Evolutionary conservation across 2,329 filamentous ascomycete genomes (phyloP).

Genomic region (Calonectria multiphialidica): DNA sequence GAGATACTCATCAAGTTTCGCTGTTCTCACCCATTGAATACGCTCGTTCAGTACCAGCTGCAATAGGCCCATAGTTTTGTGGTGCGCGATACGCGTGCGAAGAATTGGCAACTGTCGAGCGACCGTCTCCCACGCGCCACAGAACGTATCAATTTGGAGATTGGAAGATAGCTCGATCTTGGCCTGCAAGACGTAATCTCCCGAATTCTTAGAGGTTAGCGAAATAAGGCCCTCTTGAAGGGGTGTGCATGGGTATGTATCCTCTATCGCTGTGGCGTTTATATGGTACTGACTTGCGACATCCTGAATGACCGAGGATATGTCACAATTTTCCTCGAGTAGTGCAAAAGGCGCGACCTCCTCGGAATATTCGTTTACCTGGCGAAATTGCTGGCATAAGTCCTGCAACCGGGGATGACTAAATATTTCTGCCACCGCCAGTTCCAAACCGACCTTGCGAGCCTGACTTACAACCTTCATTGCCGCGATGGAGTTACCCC

Average conservation of each 20-base stretch:
- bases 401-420: not conserved
- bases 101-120: conserved; percentile 46
- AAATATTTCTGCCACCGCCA: conserved; percentile 31
- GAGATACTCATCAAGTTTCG: not conserved
- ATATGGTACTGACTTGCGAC: not conserved
- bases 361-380: no score
- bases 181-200: conserved; percentile 31
- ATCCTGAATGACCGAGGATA: not conserved
- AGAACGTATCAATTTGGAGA: conserved; percentile 17
- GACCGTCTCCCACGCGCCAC: conserved; percentile 27
- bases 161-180: conserved; percentile 26
- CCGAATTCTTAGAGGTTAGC: conserved; percentile 36
- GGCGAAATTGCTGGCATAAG: not conserved
- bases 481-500: conserved; percentile 63
- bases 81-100: conserved; percentile 47
- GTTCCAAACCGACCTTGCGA: conserved; percentile 17
- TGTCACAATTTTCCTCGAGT: not conserved
- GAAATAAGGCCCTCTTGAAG: conserved; percentile 51
- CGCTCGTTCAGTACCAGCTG: conserved; percentile 18
- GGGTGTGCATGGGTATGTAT: conserved; percentile 50
- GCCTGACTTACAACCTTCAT: conserved; percentile 56
- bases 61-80: not conserved
- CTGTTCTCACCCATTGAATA: not conserved
- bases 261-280: conserved; percentile 35
- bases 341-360: not conserved